phyloP scores from a whole-genome alignment of 2,329 filamentous ascomycete species.

The Xylariaceae sp. region DNA sequence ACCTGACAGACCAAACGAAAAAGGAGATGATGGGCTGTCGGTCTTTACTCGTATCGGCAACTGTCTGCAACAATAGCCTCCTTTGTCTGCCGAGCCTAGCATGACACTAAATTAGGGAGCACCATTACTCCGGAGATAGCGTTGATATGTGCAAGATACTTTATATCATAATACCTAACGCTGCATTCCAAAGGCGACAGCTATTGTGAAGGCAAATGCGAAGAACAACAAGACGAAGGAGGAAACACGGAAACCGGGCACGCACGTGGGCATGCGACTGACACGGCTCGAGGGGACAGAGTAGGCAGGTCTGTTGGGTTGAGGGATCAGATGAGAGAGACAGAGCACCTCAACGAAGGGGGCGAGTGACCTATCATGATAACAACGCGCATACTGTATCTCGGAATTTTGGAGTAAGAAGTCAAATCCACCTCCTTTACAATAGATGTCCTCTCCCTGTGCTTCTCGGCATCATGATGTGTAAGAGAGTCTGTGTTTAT shows the following conservation, averaged over 20 bases:
- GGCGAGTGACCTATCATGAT: slow-evolving; percentile 16
- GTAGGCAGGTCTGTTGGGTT: slow-evolving; percentile 32
- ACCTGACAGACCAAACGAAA: too few relatives aligned
- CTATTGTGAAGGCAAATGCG: slow-evolving; percentile 12
- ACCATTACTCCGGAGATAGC: too few relatives aligned
- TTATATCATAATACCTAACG: too few relatives aligned
- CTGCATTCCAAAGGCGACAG: too few relatives aligned
- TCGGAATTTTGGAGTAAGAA: too few relatives aligned
- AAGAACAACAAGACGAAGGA: slow-evolving; percentile 22
- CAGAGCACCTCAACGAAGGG: too few relatives aligned
- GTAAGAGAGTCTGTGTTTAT: too few relatives aligned
- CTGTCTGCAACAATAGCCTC: slow-evolving; percentile 20
- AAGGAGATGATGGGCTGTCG: too few relatives aligned
- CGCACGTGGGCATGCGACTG: slow-evolving; percentile 22
- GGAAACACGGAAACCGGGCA: neutral
- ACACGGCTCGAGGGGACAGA: slow-evolving; percentile 29
- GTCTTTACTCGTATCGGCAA: slow-evolving; percentile 15
- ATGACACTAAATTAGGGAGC: slow-evolving; percentile 20
- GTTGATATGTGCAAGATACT: too few relatives aligned
- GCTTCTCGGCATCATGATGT: too few relatives aligned
- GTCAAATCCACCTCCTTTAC: too few relatives aligned
- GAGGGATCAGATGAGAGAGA: slow-evolving; percentile 34
- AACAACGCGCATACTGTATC: slow-evolving; percentile 37
- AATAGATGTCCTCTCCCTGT: too few relatives aligned
- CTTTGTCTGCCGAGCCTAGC: slow-evolving; percentile 29